phyloP scores from a whole-genome alignment of 75 land plant species.

The Pseudotsuga menziesii region DNA sequence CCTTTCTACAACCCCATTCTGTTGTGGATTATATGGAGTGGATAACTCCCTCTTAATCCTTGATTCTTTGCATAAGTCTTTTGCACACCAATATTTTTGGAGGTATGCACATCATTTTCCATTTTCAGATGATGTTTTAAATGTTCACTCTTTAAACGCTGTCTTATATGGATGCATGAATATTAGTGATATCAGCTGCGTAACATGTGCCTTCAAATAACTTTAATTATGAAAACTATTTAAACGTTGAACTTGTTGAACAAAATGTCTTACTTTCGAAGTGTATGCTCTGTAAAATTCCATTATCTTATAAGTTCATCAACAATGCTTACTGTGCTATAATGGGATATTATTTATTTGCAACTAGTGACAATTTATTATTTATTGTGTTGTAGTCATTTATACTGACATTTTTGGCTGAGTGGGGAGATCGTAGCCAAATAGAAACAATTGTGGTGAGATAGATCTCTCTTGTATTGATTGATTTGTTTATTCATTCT shows the following conservation, averaged over 20 bases:
- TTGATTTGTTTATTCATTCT: not conserved
- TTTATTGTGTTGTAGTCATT: conserved; percentile 63
- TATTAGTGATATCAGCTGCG: not conserved
- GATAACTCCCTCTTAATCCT: no score
- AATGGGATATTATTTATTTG: not conserved
- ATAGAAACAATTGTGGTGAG: conserved; percentile 99
- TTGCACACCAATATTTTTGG: conserved; percentile 92
- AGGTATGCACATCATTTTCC: conserved; percentile 43
- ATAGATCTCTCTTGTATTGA: not conserved
- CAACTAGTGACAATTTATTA: not conserved
- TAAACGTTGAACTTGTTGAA: not conserved
- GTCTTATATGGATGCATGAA: not conserved
- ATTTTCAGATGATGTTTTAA: not conserved
- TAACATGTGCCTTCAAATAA: not conserved
- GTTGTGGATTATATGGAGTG: no score
- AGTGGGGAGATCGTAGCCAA: conserved; percentile 99
- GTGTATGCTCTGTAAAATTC: not conserved
- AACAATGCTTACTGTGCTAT: not conserved
- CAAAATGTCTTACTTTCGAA: not conserved
- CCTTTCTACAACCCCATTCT: no score
- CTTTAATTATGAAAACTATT: no score
- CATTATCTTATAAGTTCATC: not conserved
- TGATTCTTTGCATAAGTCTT: no score
- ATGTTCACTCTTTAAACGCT: not conserved
- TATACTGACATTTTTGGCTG: conserved; percentile 90